Conservation (phyloP, 352 stramenopile species). For the Peronospora destructor region DNA sequence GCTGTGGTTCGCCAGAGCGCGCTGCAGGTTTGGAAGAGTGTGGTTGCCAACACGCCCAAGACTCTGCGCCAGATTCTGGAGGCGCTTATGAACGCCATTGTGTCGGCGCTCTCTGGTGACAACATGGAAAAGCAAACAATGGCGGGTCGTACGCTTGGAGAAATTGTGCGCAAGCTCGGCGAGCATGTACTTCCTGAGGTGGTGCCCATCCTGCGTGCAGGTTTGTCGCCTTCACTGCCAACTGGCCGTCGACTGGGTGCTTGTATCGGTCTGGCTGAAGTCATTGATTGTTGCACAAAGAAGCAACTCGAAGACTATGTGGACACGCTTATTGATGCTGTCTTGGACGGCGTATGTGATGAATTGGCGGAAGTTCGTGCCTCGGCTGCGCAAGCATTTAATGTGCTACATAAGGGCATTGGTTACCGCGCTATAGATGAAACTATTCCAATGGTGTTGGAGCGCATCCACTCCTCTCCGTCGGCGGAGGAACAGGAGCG, state of each 20-base stretch:
- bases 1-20: conserved; percentile 94
- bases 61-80: conserved; percentile 97
- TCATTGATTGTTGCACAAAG: conserved; percentile 95
- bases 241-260: conserved; percentile 88
- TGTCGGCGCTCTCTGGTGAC: conserved; percentile 90
- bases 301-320: conserved; percentile 96
- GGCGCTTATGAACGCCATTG: conserved; percentile 93
- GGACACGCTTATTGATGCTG: conserved; percentile 92
- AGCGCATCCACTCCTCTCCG: conserved; percentile 80
- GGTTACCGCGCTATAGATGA: conserved; percentile 94
- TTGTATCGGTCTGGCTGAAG: conserved; percentile 96
- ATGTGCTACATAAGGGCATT: conserved; percentile 94
- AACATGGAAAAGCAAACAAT: conserved; percentile 88
- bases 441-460: conserved; percentile 94
- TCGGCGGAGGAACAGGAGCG: conserved; percentile 54
- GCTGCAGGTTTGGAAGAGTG: conserved; percentile 98
- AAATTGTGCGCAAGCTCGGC: conserved; percentile 98
- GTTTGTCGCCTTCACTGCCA: conserved; percentile 71
- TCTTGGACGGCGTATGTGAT: conserved; percentile 98
- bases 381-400: conserved; percentile 94
- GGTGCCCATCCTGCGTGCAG: conserved; percentile 95
- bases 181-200: conserved; percentile 98
- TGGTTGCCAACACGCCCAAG: conserved; percentile 96
- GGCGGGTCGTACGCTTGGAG: conserved; percentile 91
- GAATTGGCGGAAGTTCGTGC: conserved; percentile 80